A percentile compares a stretch with the other conserved stretches of the same genome.
These are phyloP conservation scores for Aureobasidium sp. DNA, from an alignment of 2,329 filamentous ascomycete species.

Conservation along the genomic window DNA sequence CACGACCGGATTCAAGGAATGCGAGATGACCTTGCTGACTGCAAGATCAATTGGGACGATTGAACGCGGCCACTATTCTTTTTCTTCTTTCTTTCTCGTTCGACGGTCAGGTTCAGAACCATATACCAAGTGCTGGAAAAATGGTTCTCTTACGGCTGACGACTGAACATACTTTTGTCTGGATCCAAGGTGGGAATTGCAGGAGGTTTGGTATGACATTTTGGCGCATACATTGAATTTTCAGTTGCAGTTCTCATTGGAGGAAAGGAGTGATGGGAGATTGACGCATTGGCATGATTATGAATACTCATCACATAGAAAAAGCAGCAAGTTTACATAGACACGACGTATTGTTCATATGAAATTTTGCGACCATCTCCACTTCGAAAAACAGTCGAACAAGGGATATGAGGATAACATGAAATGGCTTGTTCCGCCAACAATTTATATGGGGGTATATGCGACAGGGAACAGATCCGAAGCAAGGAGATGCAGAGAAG, in stretches of 20 bases:
- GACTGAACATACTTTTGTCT: not conserved
- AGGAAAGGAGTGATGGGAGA: not conserved
- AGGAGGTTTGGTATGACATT: not conserved
- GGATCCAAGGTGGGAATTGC: not conserved
- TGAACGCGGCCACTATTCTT: not conserved
- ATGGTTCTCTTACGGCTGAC: not conserved
- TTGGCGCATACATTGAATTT: not conserved
- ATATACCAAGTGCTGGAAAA: slow-evolving; percentile 15
- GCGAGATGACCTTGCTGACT: slow-evolving; percentile 21
- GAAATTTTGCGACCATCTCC: not conserved
- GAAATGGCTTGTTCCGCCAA: slow-evolving; percentile 4
- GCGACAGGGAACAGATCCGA: slow-evolving; percentile 1
- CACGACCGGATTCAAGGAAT: slow-evolving; percentile 23
- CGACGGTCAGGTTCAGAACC: not conserved
- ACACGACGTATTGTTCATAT: not conserved
- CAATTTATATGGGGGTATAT: slow-evolving; percentile 5
- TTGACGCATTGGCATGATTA: not conserved
- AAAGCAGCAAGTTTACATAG: not conserved
- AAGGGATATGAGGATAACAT: not conserved
- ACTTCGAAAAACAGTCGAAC: not conserved
- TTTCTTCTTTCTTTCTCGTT: not conserved
- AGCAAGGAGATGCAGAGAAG: not conserved
- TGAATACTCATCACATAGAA: not conserved
- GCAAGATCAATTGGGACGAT: slow-evolving; percentile 22
- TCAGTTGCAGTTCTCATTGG: not conserved